These are phyloP conservation scores for Aspergillus persii DNA, from an alignment of 2,329 filamentous ascomycete species.

Conservation along the genomic window DNA sequence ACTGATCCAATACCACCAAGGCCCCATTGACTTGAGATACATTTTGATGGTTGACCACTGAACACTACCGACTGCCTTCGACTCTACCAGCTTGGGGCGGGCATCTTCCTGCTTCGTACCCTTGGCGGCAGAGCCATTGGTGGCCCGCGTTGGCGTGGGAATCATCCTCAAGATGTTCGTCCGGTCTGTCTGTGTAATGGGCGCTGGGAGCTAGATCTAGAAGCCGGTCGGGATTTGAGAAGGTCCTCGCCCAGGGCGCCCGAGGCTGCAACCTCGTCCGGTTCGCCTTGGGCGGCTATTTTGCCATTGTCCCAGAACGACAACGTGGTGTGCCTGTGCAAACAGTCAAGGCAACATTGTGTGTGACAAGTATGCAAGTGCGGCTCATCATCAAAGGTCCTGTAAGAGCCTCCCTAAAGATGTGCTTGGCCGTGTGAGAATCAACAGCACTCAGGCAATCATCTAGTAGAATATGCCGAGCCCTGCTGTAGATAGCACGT, in stretches of 20 bases:
- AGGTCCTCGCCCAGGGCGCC: conserved; percentile 87
- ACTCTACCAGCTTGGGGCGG: conserved; percentile 60
- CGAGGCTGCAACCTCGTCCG: conserved; percentile 76
- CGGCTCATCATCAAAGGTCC: conserved; percentile 84
- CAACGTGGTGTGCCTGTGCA: conserved; percentile 74
- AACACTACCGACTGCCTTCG: conserved; percentile 80
- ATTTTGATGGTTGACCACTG: conserved; percentile 82
- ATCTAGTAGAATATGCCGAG: conserved; percentile 84
- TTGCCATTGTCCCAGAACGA: conserved; percentile 87
- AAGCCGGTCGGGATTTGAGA: conserved; percentile 69
- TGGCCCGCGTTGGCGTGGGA: conserved; percentile 46
- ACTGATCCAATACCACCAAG: conserved; percentile 90
- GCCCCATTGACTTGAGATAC: conserved; percentile 89
- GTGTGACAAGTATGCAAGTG: conserved; percentile 92
- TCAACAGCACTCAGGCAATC: conserved; percentile 96
- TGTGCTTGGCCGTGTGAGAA: conserved; percentile 96
- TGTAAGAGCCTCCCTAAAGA: conserved; percentile 88
- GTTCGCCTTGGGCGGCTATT: conserved; percentile 70
- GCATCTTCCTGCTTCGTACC: conserved; percentile 44
- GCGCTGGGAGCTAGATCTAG: conserved; percentile 67
- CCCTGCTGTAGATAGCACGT: conserved; percentile 95
- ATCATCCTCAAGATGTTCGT: conserved; percentile 59
- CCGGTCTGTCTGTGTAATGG: conserved; percentile 75
- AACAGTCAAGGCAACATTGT: conserved; percentile 86
- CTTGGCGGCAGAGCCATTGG: conserved; percentile 34